Base-by-base conservation (phyloP, 1,139 yeast species). In the Diutina scorzettiae region DNA sequence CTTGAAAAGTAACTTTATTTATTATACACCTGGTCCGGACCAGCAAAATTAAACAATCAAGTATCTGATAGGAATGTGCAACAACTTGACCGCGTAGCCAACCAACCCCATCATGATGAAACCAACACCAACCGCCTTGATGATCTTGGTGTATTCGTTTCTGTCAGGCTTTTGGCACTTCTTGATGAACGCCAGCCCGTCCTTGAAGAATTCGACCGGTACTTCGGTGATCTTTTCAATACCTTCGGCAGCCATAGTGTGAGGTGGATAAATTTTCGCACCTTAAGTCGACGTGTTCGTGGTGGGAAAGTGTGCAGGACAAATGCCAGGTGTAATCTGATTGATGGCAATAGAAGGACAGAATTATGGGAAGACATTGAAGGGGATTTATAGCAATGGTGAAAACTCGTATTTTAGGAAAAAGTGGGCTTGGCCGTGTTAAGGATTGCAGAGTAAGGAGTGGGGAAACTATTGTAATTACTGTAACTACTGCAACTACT, bases 41-140 rank as follows among this genome's bases (percentile, higher is more conserved):
- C 24, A 11, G 23, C 9, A n/a, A 32, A 18, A 19, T 71, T 73
- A 89, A 52, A 89, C 97, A 67, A 89, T 87, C 69, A 89, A 78
- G 68, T 87, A 93, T 71, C 97, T 83, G 69, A 89, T 87, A 59
- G 98, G 98, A 56, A 89, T 89, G 66, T 89, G 98, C 56, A 89
- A 75, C 59, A 89, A 76, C 69, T 91, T 91, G 65, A 91, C 94
- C 56, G 81, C 84, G 67, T 87, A 91, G 46, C 98, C 98, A 56
- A 91, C 94, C 56, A 86, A 83, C 56, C 98, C 98, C 91, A 91
- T 93, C 77, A 89, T 89, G 53, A 89, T 69, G 66, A 89, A 91
- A 54, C 98, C 98, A 52, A 87, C 74, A 56, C 97, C 97, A 45
- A 91, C 97, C 45, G 97, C 96, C 66, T 91, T 81, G 52, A 91